Conservation (phyloP, 352 stramenopile species). For the Globisporangium emineosum region DNA sequence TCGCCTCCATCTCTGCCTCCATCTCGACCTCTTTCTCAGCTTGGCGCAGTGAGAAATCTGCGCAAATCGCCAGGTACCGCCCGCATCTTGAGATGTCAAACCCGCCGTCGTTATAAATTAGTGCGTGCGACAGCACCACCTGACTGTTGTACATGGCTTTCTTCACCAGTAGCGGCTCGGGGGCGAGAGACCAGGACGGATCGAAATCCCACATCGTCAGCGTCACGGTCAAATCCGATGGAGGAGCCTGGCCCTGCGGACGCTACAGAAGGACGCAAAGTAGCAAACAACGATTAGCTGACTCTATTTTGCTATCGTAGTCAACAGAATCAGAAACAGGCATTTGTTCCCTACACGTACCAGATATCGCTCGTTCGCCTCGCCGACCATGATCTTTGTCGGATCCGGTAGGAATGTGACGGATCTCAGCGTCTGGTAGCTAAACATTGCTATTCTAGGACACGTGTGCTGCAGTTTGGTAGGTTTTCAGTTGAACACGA, state of each 20-base stretch:
- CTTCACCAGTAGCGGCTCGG: slow-evolving; percentile 66
- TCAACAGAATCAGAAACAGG: not conserved
- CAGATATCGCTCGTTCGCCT: slow-evolving; percentile 90
- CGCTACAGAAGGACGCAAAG: slow-evolving; percentile 31
- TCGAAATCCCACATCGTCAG: slow-evolving; percentile 95
- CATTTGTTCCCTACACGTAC: slow-evolving; percentile 28
- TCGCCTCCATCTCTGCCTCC: slow-evolving; percentile 72
- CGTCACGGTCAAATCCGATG: slow-evolving; percentile 91
- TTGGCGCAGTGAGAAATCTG: slow-evolving; percentile 91
- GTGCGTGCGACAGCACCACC: slow-evolving; percentile 85
- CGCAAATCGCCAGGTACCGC: slow-evolving; percentile 93
- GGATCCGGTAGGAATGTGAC: slow-evolving; percentile 92
- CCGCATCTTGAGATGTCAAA: slow-evolving; percentile 96
- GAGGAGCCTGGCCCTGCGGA: slow-evolving; percentile 65
- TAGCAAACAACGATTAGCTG: not conserved
- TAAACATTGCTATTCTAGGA: slow-evolving; percentile 86
- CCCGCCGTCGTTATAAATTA: slow-evolving; percentile 97
- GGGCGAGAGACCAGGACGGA: slow-evolving; percentile 68
- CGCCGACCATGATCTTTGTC: slow-evolving; percentile 92
- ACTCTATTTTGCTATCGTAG: not conserved
- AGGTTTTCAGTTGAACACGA: not conserved
- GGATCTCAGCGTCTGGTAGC: slow-evolving; percentile 89
- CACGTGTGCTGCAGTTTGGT: slow-evolving; percentile 53
- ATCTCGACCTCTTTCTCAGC: slow-evolving; percentile 84
- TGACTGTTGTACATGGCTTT: slow-evolving; percentile 86